Evolutionary conservation across 2,329 filamentous ascomycete species (phyloP).

Genomic region (Cryoendolithus antarcticus): DNA sequence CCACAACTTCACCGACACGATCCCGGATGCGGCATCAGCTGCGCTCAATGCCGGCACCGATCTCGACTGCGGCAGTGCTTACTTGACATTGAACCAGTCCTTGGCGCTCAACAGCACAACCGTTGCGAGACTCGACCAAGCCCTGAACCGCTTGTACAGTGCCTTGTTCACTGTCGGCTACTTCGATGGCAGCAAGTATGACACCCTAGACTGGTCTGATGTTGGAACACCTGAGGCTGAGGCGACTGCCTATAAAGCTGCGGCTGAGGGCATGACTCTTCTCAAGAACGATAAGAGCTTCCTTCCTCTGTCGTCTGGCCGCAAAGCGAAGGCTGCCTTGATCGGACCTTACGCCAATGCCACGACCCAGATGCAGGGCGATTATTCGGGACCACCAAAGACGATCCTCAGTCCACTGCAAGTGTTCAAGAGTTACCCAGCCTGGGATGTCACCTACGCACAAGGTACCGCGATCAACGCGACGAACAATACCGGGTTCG

Average conservation of each 20-base stretch:
- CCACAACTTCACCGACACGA: conserved; percentile 27
- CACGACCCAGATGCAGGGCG: conserved; percentile 42
- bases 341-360: conserved; percentile 45
- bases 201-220: conserved; percentile 40
- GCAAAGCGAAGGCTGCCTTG: conserved; percentile 32
- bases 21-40: conserved; percentile 34
- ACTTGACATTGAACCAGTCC: conserved; percentile 30
- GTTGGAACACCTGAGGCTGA: conserved; percentile 42
- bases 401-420: conserved; percentile 11
- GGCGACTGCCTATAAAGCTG: conserved; percentile 33
- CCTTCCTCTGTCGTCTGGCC: conserved; percentile 19
- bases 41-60: conserved; percentile 40
- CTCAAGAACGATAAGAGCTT: conserved; percentile 39
- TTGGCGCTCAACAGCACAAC: conserved; percentile 29
- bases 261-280: conserved; percentile 31
- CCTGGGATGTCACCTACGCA: conserved; percentile 6
- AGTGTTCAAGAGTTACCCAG: conserved; percentile 8
- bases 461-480: conserved; percentile 9
- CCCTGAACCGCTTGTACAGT: conserved; percentile 39
- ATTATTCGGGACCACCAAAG: conserved; percentile 6
- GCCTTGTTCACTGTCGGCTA: conserved; percentile 42
- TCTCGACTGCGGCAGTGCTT: conserved; percentile 38
- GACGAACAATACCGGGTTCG: conserved; percentile 9
- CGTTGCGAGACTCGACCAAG: conserved; percentile 33
- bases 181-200: conserved; percentile 40